Conservation (phyloP, 176 grass and related monocot genomes). For the Oryza punctata region DNA sequence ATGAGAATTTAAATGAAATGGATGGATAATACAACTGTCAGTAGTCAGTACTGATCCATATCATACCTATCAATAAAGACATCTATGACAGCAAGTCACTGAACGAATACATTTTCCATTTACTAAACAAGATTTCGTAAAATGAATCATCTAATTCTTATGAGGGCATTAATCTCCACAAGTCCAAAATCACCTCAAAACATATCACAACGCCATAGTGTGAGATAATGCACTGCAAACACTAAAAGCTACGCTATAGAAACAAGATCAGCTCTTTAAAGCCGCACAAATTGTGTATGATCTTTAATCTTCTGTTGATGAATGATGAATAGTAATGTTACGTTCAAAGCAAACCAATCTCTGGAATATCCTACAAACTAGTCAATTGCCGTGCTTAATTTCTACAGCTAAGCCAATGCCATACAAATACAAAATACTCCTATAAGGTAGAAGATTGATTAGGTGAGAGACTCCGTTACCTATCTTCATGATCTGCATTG, state of each 20-base stretch:
- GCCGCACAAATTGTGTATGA: neutral
- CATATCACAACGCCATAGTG: neutral
- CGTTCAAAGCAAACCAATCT: neutral
- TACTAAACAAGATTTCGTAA: neutral
- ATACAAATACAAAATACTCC: neutral
- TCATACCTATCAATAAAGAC: neutral
- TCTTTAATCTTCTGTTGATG: slow-evolving; percentile 1
- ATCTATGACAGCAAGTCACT: neutral
- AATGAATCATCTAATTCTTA: neutral
- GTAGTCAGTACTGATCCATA: neutral
- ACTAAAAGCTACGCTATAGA: neutral
- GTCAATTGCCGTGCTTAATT: neutral
- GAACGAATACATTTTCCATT: neutral
- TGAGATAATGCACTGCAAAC: neutral
- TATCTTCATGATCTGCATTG: slow-evolving; percentile 55
- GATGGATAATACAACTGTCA: neutral
- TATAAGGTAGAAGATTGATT: neutral
- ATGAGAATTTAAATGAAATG: slow-evolving; percentile 4
- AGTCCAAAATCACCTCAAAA: neutral
- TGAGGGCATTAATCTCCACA: neutral
- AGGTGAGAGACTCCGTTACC: slow-evolving; percentile 23
- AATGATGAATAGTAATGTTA: neutral
- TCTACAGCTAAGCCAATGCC: neutral
- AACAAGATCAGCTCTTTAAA: neutral
- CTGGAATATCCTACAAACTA: neutral